Evolutionary conservation across 805 yeast species (phyloP), one percentile per base, ranked within the genome.

Genomic region (Yarrowia divulgata): DNA sequence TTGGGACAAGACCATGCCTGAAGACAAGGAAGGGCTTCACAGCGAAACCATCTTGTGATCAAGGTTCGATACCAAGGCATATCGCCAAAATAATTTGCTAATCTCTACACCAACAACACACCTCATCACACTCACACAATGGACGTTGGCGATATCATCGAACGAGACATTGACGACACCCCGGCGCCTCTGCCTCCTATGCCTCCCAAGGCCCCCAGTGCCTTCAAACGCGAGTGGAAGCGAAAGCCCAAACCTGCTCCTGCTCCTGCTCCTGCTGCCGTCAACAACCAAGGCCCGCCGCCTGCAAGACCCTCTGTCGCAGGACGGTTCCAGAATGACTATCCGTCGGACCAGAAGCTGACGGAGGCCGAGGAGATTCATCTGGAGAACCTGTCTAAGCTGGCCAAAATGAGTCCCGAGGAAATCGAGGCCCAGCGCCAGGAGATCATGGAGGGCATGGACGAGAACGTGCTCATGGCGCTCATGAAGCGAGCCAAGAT

Each of bases 311-410:
- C 63, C 6, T 18, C 64, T 1, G 58, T 69, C 13, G 69, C 50
- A 16, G 69, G 58, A 32, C 48, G 54, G 18, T 54, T 62, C 29
- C 57, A 63, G 29, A 49, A 23, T 23, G 49, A 55, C 23, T 67
- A 68, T 19, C 69, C 68, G 13, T 43, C 39, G 23, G 69, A 42
- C 57, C 70, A 72, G 3, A 79, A 77, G 16, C 70, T 84, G 60
- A 79, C 88, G 0, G 96, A 90, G 73, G 85, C 89, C 0, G 93
- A 90, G 72, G 84, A 85, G 75, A 91, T 93, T 29, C 94, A 91
- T 76, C 76, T 84, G 69, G 97, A 93, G 74, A 93, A 92, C 77
- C 77, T 90, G 71, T 85, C 87, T 46, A 81, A 83, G 49, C 76
- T 93, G 69, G 80, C 86, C 45, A 76, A 79, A 14, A 88, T 93